phyloP scores from a whole-genome alignment of 1,284 basidiomycete genomes.

The Wallemia mellicola region DNA sequence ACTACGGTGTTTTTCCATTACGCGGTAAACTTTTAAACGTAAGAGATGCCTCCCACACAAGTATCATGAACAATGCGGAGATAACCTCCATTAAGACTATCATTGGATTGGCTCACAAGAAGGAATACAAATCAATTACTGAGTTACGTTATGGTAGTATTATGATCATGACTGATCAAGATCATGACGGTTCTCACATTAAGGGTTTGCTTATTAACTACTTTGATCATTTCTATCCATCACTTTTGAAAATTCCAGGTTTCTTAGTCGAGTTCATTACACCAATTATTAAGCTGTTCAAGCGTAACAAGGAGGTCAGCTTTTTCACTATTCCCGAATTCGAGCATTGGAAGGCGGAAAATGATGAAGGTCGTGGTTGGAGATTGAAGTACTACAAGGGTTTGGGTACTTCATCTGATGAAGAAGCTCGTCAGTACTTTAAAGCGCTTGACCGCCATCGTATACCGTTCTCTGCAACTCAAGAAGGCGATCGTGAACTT shows the following conservation, averaged over 20 bases:
- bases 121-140: conserved; percentile 41
- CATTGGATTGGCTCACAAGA: conserved; percentile 78
- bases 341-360: conserved; percentile 62
- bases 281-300: conserved; percentile 76
- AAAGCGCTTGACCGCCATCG: conserved; percentile 72
- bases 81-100: conserved; percentile 96
- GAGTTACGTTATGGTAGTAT: conserved; percentile 73
- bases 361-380: conserved; percentile 60
- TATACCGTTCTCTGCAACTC: conserved; percentile 59
- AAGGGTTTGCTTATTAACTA: conserved; percentile 98
- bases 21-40: conserved; percentile 94
- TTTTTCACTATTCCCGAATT: conserved; percentile 98
- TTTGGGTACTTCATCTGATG: conserved; percentile 70
- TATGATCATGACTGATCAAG: conserved; percentile 50
- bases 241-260: conserved; percentile 60
- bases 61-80: conserved; percentile 94
- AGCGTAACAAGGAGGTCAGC: conserved; percentile 46
- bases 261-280: conserved; percentile 98
- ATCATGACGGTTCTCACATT: conserved; percentile 99
- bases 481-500: conserved; percentile 54
- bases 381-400: conserved; percentile 94
- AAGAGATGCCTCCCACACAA: conserved; percentile 78
- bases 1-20: conserved; percentile 90
- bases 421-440: conserved; percentile 82
- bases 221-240: conserved; percentile 88